These are phyloP conservation scores for Penicillium frequentans DNA, from an alignment of 2,329 filamentous ascomycete genomes.

Conservation along the genomic window DNA sequence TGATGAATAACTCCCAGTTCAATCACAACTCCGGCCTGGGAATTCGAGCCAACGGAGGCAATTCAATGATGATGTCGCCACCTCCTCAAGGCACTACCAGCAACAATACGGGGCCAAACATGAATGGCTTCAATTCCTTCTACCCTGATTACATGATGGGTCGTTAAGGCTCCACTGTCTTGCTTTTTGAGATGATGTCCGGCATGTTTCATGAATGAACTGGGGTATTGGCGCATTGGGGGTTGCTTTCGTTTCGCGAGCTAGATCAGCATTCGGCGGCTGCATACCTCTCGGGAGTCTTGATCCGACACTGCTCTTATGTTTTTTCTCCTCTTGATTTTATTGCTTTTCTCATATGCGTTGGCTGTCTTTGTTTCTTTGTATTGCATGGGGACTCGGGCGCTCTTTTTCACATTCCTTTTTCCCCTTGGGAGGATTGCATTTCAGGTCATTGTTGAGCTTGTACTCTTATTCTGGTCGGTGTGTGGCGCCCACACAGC, in stretches of 20 bases:
- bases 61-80: constrained; percentile 32
- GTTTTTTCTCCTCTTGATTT: constrained; percentile 24
- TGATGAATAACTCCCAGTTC: constrained; percentile 34
- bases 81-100: constrained; percentile 30
- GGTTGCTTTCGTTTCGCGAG: constrained; percentile 37
- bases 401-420: constrained; percentile 29
- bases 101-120: constrained; percentile 29
- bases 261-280: constrained; percentile 44
- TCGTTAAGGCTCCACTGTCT: constrained; percentile 34
- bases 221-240: constrained; percentile 42
- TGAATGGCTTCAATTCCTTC: constrained; percentile 38
- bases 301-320: constrained; percentile 30
- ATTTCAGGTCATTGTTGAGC: constrained; percentile 30
- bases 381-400: constrained; percentile 35
- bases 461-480: constrained; percentile 29
- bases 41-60: constrained; percentile 36
- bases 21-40: constrained; percentile 39
- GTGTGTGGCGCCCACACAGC: constrained; percentile 22
- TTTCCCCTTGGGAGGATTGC: constrained; percentile 31
- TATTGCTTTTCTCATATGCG: constrained; percentile 15
- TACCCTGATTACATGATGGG: constrained; percentile 53
- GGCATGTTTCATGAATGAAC: constrained; percentile 44
- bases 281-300: constrained; percentile 38
- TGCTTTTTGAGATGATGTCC: constrained; percentile 38
- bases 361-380: constrained; percentile 22